Base-by-base conservation (phyloP, 2,329 filamentous ascomycete species). In the Nakataea oryzae region DNA sequence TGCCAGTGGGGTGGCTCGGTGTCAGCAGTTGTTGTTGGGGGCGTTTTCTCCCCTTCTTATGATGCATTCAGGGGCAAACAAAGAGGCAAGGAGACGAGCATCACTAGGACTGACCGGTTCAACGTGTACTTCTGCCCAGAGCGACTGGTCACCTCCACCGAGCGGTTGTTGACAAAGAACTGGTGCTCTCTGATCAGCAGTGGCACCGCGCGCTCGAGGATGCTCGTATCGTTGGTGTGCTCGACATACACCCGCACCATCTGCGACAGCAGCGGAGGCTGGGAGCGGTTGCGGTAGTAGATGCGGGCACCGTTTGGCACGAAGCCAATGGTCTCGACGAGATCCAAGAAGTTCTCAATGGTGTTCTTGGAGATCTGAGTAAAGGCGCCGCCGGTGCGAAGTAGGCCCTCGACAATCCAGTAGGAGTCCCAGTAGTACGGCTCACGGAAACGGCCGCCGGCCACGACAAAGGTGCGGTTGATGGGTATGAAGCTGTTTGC, bases 401-500 rank as follows among this genome's bases (percentile, higher is more conserved):
- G 73, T 28, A 89, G 76, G 28, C 86, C 86, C 72, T 87, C 82
- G 58, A 89, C 67, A 59, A 88, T 86, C 85, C 84, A 88, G 74
- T 82, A 88, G 34, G 84, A 86, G 70, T 89, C 86, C 86, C 86
- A 89, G 71, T 89, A 89, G 69, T 89, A 89, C 1, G 84, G 80
- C 72, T 89, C 86, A 41, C 86, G 78, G 76, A 89, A 89, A 32
- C 86, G 83, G n/a, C 86, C 86, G 14, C 86, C 86, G 3, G 86
- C 86, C 21, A 89, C 81, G n/a, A 89, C 85, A 68, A 89, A 89
- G 3, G 85, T 86, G 63, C 84, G 81, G 67, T 86, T 87, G 63
- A 89, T 70, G 8, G 85, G 83, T 62, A 89, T 83, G 72, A 86
- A 88, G 69, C 85, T 88, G 67, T 80, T 80, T 41, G 85, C 84